phyloP scores from a whole-genome alignment of 2,329 filamentous ascomycete species.

The Epichloe hybrida region DNA sequence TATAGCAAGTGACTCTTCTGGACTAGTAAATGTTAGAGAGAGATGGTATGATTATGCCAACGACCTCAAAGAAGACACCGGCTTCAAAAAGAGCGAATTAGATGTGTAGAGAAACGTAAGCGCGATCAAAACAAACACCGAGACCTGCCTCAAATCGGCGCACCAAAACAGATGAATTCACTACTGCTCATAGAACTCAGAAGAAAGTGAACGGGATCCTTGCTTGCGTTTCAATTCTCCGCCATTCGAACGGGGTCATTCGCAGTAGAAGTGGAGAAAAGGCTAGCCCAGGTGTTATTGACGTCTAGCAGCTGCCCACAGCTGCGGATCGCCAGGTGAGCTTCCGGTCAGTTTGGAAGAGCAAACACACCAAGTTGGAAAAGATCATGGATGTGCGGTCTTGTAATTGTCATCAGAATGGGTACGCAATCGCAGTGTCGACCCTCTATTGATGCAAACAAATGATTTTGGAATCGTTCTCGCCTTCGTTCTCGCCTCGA shows the following conservation, averaged over 20 bases:
- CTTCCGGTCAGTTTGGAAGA: background rate
- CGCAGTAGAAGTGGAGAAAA: background rate
- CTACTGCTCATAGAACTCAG: background rate
- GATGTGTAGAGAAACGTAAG: too few species aligned
- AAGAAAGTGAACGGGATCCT: background rate
- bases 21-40: background rate
- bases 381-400: background rate
- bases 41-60: background rate
- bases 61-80: background rate
- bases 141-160: background rate
- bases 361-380: background rate
- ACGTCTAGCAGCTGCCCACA: background rate
- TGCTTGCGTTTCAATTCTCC: background rate
- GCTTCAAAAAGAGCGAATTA: background rate
- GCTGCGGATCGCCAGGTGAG: background rate
- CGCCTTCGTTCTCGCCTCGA: background rate
- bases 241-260: background rate
- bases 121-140: background rate
- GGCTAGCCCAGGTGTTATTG: background rate
- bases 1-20: background rate
- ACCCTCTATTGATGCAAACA: too few species aligned
- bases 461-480: too few species aligned
- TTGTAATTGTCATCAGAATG: background rate
- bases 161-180: background rate
- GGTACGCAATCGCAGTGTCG: background rate